Evolutionary conservation across 768 basidiomycete genomes (phyloP).

Genomic region (Mycena capillaripes): DNA sequence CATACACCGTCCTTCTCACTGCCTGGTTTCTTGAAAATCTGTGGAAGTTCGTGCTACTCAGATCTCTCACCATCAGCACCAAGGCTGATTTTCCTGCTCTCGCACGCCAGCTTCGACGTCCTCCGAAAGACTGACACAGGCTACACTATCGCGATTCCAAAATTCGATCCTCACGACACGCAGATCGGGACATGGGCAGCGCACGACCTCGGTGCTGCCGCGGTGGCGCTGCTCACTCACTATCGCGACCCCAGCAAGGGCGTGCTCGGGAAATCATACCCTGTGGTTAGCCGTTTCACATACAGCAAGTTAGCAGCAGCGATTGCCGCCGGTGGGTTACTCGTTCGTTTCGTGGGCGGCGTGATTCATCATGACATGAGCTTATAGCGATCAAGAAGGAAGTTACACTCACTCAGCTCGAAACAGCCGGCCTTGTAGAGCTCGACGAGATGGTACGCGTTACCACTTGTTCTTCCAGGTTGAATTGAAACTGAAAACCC

Average conservation of each 20-base stretch:
- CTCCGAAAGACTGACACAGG: slow-evolving; percentile 24
- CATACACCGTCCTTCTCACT: slow-evolving; percentile 26
- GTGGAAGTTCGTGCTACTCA: slow-evolving; percentile 29
- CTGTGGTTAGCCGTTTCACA: slow-evolving; percentile 31
- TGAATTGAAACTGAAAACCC: too few species aligned
- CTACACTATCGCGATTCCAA: slow-evolving; percentile 23
- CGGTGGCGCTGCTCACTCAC: slow-evolving; percentile 34
- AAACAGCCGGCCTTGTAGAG: slow-evolving; percentile 26
- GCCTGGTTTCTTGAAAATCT: slow-evolving; percentile 34
- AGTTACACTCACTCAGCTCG: slow-evolving; percentile 23
- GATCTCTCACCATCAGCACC: not conserved
- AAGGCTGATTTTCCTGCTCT: not conserved
- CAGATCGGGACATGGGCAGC: slow-evolving; percentile 33
- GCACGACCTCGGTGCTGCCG: slow-evolving; percentile 29
- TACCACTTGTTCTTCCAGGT: too few species aligned
- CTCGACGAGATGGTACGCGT: slow-evolving; percentile 37
- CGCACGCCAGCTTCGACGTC: not conserved
- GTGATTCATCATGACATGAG: not conserved
- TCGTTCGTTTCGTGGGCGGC: slow-evolving; percentile 20
- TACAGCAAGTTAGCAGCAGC: slow-evolving; percentile 31
- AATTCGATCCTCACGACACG: slow-evolving; percentile 4
- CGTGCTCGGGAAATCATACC: slow-evolving; percentile 27
- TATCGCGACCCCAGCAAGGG: slow-evolving; percentile 20
- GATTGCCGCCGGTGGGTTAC: slow-evolving; percentile 33
- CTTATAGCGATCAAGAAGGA: slow-evolving; percentile 29